Percentiles rank a stretch among this genome's conserved stretches.
Evolutionary conservation across 257 asterid species (phyloP).

Genomic region (Vinca minor): DNA sequence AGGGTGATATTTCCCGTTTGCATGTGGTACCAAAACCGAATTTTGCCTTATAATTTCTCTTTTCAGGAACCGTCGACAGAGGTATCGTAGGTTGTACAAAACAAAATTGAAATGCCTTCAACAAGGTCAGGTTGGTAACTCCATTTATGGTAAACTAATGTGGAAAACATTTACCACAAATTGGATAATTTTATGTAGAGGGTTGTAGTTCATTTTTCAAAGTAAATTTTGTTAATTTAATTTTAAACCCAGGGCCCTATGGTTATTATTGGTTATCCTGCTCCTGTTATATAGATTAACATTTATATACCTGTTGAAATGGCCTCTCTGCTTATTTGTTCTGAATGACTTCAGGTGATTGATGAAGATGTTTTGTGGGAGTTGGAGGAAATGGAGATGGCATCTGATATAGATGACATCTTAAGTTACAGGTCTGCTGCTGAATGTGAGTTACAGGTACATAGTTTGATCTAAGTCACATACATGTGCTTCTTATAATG

Average conservation of each 20-base stretch:
- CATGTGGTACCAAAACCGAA: slow-evolving; percentile 4
- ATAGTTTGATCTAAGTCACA: background rate
- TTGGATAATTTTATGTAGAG: background rate
- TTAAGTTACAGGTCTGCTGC: slow-evolving; percentile 78
- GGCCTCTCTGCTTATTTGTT: slow-evolving; percentile 4
- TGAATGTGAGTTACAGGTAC: slow-evolving; percentile 73
- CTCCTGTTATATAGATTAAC: background rate
- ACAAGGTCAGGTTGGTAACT: slow-evolving; percentile 62
- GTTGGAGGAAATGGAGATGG: slow-evolving; percentile 87
- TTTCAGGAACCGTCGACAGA: slow-evolving; percentile 67
- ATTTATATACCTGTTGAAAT: background rate
- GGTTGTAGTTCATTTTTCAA: background rate
- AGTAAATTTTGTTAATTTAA: background rate
- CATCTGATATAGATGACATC: slow-evolving; percentile 75
- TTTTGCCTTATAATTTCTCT: slow-evolving; percentile 16
- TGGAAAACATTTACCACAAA: background rate
- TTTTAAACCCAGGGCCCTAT: background rate
- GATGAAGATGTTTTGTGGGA: slow-evolving; percentile 53
- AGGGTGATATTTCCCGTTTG: background rate
- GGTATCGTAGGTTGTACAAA: slow-evolving; percentile 76
- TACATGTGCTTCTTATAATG: background rate
- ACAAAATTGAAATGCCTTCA: slow-evolving; percentile 73
- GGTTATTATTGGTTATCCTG: background rate
- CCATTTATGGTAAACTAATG: slow-evolving; percentile 13
- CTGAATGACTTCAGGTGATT: slow-evolving; percentile 40